These are phyloP conservation scores for Cercophora scortea DNA, from an alignment of 495 filamentous ascomycete genomes.

Conservation along the genomic window DNA sequence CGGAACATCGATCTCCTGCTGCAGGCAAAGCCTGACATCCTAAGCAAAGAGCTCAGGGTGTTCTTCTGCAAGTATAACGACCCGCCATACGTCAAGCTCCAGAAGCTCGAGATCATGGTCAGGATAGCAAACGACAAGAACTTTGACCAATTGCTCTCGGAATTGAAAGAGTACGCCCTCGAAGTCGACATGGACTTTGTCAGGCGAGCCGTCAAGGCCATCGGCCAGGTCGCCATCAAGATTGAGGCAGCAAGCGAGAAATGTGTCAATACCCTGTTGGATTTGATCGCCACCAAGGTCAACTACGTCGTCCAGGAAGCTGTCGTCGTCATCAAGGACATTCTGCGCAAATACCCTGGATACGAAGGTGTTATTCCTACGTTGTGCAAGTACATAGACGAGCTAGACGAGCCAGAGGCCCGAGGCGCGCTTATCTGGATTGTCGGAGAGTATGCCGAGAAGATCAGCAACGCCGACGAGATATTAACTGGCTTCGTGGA, in stretches of 20 bases:
- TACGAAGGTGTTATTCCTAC: slow-evolving; percentile 98
- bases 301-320: slow-evolving; percentile 99
- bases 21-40: slow-evolving; percentile 90
- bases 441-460: slow-evolving; percentile 96
- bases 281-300: slow-evolving; percentile 93
- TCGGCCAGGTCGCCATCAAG: slow-evolving; percentile 97
- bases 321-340: slow-evolving; percentile 97
- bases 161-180: slow-evolving; percentile 93
- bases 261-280: slow-evolving; percentile 88
- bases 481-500: slow-evolving; percentile 92
- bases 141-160: slow-evolving; percentile 86
- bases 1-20: slow-evolving; percentile 92
- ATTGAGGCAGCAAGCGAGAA: slow-evolving; percentile 89
- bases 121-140: slow-evolving; percentile 98
- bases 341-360: slow-evolving; percentile 93
- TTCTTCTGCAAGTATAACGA: slow-evolving; percentile 99
- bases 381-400: slow-evolving; percentile 92
- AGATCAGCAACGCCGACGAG: slow-evolving; percentile 92
- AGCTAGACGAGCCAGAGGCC: slow-evolving; percentile 90
- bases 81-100: slow-evolving; percentile 92
- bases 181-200: slow-evolving; percentile 99
- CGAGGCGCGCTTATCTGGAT: slow-evolving; percentile 95
- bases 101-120: slow-evolving; percentile 99
- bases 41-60: slow-evolving; percentile 93
- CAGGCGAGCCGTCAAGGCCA: slow-evolving; percentile 84